phyloP scores from a whole-genome alignment of 345 rosid genomes.

The Zanthoxylum bungeanum region DNA sequence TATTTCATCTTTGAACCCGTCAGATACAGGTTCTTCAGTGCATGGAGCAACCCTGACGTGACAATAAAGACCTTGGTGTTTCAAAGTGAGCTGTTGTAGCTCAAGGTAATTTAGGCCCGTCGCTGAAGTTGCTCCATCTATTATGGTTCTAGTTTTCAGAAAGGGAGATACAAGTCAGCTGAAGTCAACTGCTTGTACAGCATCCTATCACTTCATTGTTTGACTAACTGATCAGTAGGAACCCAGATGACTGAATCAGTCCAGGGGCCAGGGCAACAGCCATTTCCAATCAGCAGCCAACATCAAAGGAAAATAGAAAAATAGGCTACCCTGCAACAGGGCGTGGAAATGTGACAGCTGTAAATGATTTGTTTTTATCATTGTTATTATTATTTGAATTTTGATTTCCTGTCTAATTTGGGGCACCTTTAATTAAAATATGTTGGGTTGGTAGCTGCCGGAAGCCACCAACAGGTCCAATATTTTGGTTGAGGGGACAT shows the following conservation, averaged over 20 bases:
- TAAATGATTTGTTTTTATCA: background rate
- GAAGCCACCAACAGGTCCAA: constrained; percentile 7
- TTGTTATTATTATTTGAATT: constrained; percentile 17
- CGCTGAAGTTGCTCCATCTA: background rate
- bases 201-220: background rate
- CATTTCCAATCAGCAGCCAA: background rate
- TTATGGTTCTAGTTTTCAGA: background rate
- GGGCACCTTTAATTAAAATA: background rate
- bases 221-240: background rate
- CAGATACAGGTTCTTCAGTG: constrained; percentile 57
- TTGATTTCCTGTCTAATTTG: constrained; percentile 1
- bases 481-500: constrained; percentile 3
- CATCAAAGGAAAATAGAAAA: background rate
- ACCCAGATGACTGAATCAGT: background rate
- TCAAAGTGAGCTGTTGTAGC: background rate
- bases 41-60: constrained; percentile 55
- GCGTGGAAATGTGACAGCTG: constrained; percentile 24
- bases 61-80: constrained; percentile 1
- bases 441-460: constrained; percentile 17
- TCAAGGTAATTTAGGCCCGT: background rate
- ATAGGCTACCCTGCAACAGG: background rate
- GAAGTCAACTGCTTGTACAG: background rate
- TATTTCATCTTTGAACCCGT: constrained; percentile 44
- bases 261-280: background rate
- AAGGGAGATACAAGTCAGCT: background rate